These are phyloP conservation scores for Calonectria pseudoreteaudii DNA, from an alignment of 2,329 filamentous ascomycete species.

Conservation along the genomic window DNA sequence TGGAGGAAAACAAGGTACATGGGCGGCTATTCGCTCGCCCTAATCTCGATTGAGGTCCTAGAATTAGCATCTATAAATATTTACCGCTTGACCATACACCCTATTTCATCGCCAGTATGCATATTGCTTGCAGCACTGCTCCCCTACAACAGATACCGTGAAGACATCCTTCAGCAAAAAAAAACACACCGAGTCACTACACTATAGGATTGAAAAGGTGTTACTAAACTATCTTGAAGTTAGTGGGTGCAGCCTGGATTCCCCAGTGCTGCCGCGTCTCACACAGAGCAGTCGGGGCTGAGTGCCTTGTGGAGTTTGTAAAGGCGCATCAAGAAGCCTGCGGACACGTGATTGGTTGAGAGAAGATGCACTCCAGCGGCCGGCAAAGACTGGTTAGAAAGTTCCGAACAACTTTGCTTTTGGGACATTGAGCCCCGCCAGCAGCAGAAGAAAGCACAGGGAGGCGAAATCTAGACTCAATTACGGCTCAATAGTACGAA, in stretches of 20 bases:
- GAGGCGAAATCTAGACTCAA: neutral
- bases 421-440: neutral
- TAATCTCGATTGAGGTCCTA: neutral
- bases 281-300: neutral
- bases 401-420: neutral
- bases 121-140: too few relatives aligned
- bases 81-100: too few relatives aligned
- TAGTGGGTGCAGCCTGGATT: neutral
- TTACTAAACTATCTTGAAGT: too few relatives aligned
- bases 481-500: neutral
- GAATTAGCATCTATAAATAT: neutral
- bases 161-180: too few relatives aligned
- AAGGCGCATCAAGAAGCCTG: neutral
- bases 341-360: neutral
- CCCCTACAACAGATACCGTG: too few relatives aligned
- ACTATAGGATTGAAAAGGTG: too few relatives aligned
- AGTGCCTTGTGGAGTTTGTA: neutral
- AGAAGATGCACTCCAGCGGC: neutral
- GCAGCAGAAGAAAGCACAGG: neutral
- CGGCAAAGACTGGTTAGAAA: neutral
- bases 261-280: neutral
- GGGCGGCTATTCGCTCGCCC: constrained; percentile 22
- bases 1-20: constrained; percentile 9
- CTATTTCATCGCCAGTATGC: too few relatives aligned
- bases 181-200: too few relatives aligned